phyloP scores from a whole-genome alignment of 345 rosid species.

The Dimocarpus longan region DNA sequence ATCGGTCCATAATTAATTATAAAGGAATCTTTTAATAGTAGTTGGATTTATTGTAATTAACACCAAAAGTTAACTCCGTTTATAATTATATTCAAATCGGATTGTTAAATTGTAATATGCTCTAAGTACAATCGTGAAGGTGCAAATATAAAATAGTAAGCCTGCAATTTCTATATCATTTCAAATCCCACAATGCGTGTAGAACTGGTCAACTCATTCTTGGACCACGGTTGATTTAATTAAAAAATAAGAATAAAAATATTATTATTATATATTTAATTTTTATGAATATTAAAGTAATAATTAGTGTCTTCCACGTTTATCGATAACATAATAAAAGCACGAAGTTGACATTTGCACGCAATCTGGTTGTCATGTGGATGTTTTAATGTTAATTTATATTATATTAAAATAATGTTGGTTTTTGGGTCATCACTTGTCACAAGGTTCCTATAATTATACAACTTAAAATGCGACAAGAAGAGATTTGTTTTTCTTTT shows the following conservation, averaged over 20 bases:
- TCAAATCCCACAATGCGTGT: not conserved
- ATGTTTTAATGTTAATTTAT: not conserved
- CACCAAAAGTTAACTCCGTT: too few relatives aligned
- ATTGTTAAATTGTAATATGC: too few relatives aligned
- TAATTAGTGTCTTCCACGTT: not conserved
- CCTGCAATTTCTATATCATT: too few relatives aligned
- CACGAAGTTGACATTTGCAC: slow-evolving; percentile 2
- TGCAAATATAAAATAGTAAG: too few relatives aligned
- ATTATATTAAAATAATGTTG: slow-evolving; percentile 1
- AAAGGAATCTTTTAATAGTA: too few relatives aligned
- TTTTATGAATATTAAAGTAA: not conserved
- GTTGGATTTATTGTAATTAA: too few relatives aligned
- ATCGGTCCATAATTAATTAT: too few relatives aligned
- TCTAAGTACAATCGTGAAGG: too few relatives aligned
- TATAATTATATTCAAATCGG: too few relatives aligned
- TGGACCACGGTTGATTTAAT: not conserved
- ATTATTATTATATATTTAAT: not conserved
- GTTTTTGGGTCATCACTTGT: not conserved
- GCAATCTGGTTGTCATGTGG: not conserved
- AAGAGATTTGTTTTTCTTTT: not conserved
- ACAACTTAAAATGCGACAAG: slow-evolving; percentile 4
- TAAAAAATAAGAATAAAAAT: too few relatives aligned
- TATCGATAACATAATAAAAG: not conserved
- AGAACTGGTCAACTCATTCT: not conserved
- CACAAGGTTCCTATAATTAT: not conserved